A percentile compares a stretch with the other conserved stretches of the same genome.
phyloP scores from a whole-genome alignment of 495 filamentous ascomycete species.

The Extremus antarcticus region DNA sequence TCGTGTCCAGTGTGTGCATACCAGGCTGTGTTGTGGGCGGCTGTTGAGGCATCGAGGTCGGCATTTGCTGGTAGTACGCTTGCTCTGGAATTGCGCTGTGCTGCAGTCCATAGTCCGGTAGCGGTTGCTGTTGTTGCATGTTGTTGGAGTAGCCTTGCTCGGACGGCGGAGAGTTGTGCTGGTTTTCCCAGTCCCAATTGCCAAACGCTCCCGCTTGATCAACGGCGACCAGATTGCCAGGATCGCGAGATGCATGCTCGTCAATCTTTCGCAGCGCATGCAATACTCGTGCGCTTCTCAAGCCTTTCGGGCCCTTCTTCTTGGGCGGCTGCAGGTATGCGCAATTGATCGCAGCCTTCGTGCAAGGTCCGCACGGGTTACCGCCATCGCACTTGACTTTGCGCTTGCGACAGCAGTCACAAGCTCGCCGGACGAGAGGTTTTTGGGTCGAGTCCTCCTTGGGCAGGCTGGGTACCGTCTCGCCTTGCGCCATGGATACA shows the following conservation, averaged over 20 bases:
- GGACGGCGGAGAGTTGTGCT: background rate
- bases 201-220: conserved; percentile 13
- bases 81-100: conserved; percentile 5
- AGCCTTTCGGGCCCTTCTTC: conserved; percentile 25
- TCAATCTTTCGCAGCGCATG: conserved; percentile 21
- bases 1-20: background rate
- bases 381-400: conserved; percentile 21
- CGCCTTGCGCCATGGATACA: no score
- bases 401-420: conserved; percentile 24
- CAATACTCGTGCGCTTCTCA: conserved; percentile 21
- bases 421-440: conserved; percentile 16
- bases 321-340: conserved; percentile 24
- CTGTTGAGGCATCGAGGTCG: background rate
- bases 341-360: conserved; percentile 20
- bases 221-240: conserved; percentile 1
- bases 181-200: conserved; percentile 14
- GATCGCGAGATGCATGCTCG: conserved; percentile 3
- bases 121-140: background rate
- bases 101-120: background rate
- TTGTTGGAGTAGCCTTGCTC: background rate
- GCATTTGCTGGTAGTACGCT: conserved; percentile 1
- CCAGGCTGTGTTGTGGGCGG: background rate
- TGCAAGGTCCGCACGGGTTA: conserved; percentile 21
- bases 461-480: no score
- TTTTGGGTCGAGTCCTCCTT: background rate